A percentile compares a stretch with the other conserved stretches of the same genome.
Evolutionary conservation across 192 early-diverging fungal genomes (phyloP).

Genomic region (Piromyces sp.): DNA sequence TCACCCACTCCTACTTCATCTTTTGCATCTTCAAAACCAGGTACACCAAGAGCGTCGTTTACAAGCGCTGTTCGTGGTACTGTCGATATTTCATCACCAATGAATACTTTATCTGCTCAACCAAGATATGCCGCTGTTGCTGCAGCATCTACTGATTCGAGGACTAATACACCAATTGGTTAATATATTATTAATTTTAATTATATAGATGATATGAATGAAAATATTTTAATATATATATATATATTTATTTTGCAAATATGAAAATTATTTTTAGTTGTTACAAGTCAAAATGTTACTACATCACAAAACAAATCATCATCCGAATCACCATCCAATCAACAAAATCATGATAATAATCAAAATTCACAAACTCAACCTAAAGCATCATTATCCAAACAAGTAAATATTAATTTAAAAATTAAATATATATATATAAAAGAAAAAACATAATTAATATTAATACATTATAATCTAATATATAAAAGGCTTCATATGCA

Average conservation of each 20-base stretch:
- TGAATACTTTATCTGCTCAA: slow-evolving; percentile 1
- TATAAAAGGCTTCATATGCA: slow-evolving; percentile 1
- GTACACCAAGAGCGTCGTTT: slow-evolving; percentile 2
- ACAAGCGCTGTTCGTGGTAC: background rate
- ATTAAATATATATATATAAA: too few relatives aligned
- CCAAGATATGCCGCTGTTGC: slow-evolving; percentile 17
- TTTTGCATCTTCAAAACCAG: slow-evolving; percentile 7
- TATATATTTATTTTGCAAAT: too few relatives aligned
- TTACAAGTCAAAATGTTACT: slow-evolving; percentile 3
- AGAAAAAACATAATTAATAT: too few relatives aligned
- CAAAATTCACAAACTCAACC: background rate
- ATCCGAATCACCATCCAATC: background rate
- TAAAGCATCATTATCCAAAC: slow-evolving; percentile 3
- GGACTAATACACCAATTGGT: background rate
- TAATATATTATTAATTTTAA: background rate
- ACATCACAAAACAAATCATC: background rate
- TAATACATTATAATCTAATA: too few relatives aligned
- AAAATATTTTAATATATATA: too few relatives aligned
- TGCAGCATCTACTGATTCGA: slow-evolving; percentile 10
- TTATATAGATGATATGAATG: too few relatives aligned
- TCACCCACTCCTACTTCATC: slow-evolving; percentile 8
- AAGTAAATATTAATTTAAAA: background rate
- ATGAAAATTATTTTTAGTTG: too few relatives aligned
- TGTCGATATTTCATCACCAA: background rate
- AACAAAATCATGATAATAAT: slow-evolving; percentile 1